Evolutionary conservation across 2,329 filamentous ascomycete genomes (phyloP).

Genomic region (Fusarium coffeatum): DNA sequence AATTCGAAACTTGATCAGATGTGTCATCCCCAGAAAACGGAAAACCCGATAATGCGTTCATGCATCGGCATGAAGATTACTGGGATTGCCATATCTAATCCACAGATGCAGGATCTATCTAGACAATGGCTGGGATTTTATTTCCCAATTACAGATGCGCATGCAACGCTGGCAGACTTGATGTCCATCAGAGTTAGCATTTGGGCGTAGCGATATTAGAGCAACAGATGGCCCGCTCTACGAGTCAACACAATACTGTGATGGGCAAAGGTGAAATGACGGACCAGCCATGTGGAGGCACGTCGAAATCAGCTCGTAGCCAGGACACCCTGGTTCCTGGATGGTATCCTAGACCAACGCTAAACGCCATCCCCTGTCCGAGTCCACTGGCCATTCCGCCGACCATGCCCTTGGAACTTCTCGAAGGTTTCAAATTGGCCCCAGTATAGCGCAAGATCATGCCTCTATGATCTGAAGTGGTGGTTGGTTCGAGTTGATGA

Average conservation of each 20-base stretch:
- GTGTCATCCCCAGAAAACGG: constrained; percentile 28
- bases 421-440: constrained; percentile 47
- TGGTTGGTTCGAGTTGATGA: constrained; percentile 33
- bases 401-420: constrained; percentile 50
- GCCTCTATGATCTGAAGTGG: constrained; percentile 42
- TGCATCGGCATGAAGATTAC: constrained; percentile 34
- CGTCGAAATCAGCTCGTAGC: constrained; percentile 43
- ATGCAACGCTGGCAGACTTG: constrained; percentile 21
- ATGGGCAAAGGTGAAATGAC: constrained; percentile 36
- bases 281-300: constrained; percentile 30
- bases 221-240: constrained; percentile 39
- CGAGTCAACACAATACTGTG: constrained; percentile 41
- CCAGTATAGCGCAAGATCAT: constrained; percentile 47
- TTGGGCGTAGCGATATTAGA: constrained; percentile 25
- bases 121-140: constrained; percentile 20
- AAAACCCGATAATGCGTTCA: constrained; percentile 39
- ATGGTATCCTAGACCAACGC: constrained; percentile 28
- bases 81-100: constrained; percentile 27
- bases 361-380: constrained; percentile 38
- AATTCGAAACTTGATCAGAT: constrained; percentile 18
- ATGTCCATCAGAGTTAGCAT: background rate
- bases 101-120: constrained; percentile 32
- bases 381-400: constrained; percentile 43
- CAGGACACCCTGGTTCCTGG: constrained; percentile 24
- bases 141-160: constrained; percentile 23